These are phyloP conservation scores for Takashimella tepidaria DNA, from an alignment of 1,284 basidiomycete genomes.

Conservation along the genomic window DNA sequence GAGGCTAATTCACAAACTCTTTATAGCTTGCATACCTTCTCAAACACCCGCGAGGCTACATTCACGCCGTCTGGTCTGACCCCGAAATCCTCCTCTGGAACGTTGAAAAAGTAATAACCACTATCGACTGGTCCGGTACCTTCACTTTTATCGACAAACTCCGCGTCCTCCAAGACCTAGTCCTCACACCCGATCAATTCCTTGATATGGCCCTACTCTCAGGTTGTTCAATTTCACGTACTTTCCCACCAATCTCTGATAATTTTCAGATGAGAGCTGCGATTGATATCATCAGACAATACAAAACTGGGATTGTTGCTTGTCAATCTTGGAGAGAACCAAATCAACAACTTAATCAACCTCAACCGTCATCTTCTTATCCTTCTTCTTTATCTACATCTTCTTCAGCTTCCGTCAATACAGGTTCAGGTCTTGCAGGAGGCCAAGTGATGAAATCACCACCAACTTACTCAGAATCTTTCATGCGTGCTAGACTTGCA, in stretches of 20 bases:
- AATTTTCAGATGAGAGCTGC: conserved; percentile 69
- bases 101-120: conserved; percentile 85
- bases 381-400: neutral
- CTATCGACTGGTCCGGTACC: conserved; percentile 65
- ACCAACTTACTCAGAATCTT: conserved; percentile 68
- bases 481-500: conserved; percentile 83
- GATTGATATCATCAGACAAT: conserved; percentile 82
- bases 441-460: conserved; percentile 24
- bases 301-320: conserved; percentile 76
- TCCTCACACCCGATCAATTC: conserved; percentile 81
- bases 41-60: conserved; percentile 87
- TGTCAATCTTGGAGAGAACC: conserved; percentile 71
- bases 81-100: conserved; percentile 87
- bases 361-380: neutral
- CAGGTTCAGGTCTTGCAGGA: too few species aligned
- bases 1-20: conserved; percentile 7
- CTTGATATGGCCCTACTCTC: conserved; percentile 88
- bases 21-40: conserved; percentile 83
- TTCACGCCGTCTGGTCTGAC: conserved; percentile 89
- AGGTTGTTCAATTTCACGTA: conserved; percentile 78
- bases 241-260: conserved; percentile 78
- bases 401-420: neutral
- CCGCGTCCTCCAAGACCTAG: conserved; percentile 68
- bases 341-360: conserved; percentile 12
- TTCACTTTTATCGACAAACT: conserved; percentile 86